phyloP scores from a whole-genome alignment of 495 filamentous ascomycete species.

The Aspergillus hancockii region DNA sequence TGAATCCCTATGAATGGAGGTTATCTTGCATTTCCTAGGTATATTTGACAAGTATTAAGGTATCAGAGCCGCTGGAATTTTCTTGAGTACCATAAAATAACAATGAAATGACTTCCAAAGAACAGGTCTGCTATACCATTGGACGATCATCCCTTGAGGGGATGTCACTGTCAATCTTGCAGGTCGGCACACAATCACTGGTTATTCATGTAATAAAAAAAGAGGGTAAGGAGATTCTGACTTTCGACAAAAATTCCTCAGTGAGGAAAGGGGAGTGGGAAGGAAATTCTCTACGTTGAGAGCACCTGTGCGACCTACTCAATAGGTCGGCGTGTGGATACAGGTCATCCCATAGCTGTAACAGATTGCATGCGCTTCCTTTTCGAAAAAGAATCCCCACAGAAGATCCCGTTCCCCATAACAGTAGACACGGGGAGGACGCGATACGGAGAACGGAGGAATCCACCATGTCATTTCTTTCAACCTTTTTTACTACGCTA shows the following conservation, averaged over 20 bases:
- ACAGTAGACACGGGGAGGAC: not conserved
- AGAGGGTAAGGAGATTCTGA: not conserved
- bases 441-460: slow-evolving; percentile 12
- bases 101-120: not conserved
- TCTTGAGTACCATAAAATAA: not conserved
- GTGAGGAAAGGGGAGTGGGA: slow-evolving; percentile 9
- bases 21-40: not conserved
- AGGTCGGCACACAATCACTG: slow-evolving; percentile 3
- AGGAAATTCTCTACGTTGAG: not conserved
- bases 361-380: slow-evolving; percentile 7
- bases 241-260: slow-evolving; percentile 5
- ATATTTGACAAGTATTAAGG: not conserved
- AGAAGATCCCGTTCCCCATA: slow-evolving; percentile 19
- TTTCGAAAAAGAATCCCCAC: slow-evolving; percentile 15
- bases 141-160: slow-evolving; percentile 19
- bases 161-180: slow-evolving; percentile 22
- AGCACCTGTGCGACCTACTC: slow-evolving; percentile 5
- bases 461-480: slow-evolving; percentile 5
- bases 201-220: not conserved
- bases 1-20: not conserved
- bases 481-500: slow-evolving; percentile 1
- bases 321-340: slow-evolving; percentile 9
- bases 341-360: slow-evolving; percentile 9
- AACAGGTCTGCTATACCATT: slow-evolving; percentile 18
- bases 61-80: not conserved